A percentile compares a stretch with the other conserved stretches of the same genome.
Conservation (phyloP, 768 basidiomycete genomes). For the Tricholoma sp. region DNA sequence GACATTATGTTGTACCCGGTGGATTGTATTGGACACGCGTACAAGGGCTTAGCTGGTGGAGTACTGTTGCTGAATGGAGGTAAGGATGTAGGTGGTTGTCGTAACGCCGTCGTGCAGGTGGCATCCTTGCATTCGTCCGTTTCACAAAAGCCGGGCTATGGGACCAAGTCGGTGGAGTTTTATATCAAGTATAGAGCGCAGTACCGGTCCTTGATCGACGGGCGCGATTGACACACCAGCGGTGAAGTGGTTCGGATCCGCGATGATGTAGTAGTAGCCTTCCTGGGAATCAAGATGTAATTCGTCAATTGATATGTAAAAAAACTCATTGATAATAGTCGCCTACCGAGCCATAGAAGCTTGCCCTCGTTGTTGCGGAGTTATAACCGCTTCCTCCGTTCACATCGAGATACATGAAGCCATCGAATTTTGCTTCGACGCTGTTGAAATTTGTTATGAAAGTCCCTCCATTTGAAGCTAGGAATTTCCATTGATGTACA, state of each 20-base stretch:
- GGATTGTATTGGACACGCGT: constrained; percentile 12
- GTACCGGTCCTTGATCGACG: constrained; percentile 13
- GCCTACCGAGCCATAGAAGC: constrained; percentile 9
- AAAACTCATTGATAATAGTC: neutral
- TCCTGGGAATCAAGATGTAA: constrained; percentile 6
- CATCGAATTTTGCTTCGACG: constrained; percentile 7
- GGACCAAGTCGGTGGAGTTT: neutral
- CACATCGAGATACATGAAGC: constrained; percentile 22
- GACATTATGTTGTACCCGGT: neutral
- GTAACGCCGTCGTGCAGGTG: constrained; percentile 11
- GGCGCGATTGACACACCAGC: constrained; percentile 27
- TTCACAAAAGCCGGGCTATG: no score
- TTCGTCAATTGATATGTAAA: neutral
- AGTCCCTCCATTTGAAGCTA: neutral
- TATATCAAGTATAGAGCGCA: neutral
- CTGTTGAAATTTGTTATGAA: neutral
- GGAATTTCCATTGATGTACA: neutral
- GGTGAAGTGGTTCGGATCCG: constrained; percentile 25
- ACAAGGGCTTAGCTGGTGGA: constrained; percentile 17
- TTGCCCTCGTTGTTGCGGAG: constrained; percentile 17
- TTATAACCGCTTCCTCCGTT: constrained; percentile 21
- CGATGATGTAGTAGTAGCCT: constrained; percentile 25
- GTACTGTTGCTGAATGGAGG: constrained; percentile 9
- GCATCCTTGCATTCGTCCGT: neutral
- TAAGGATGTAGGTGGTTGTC: constrained; percentile 19